phyloP scores from a whole-genome alignment of 2,329 filamentous ascomycete species.

The Fusarium sp. region DNA sequence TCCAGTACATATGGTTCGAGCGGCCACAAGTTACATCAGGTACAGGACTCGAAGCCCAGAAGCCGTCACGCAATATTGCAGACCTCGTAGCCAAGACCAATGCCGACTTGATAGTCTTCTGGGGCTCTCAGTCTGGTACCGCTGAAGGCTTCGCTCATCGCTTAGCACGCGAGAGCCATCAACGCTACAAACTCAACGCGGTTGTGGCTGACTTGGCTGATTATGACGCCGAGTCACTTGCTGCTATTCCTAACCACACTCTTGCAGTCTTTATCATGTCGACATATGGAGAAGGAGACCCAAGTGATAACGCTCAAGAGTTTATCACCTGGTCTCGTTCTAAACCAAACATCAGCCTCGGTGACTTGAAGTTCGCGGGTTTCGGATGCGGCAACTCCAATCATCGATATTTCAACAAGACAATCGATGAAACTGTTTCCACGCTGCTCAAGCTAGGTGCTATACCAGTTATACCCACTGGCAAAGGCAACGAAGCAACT shows the following conservation, averaged over 20 bases:
- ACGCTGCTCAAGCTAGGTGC: conserved; percentile 44
- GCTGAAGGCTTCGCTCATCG: conserved; percentile 91
- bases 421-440: conserved; percentile 45
- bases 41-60: conserved; percentile 40
- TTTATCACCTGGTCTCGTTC: conserved; percentile 45
- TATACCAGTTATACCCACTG: conserved; percentile 39
- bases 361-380: conserved; percentile 46
- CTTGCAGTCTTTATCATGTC: conserved; percentile 50
- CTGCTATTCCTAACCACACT: conserved; percentile 34
- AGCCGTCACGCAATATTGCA: conserved; percentile 57
- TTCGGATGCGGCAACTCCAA: conserved; percentile 54
- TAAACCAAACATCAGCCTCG: conserved; percentile 9
- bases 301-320: conserved; percentile 49
- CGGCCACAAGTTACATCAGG: conserved; percentile 53
- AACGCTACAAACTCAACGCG: conserved; percentile 86
- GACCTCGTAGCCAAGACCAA: conserved; percentile 44
- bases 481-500: conserved; percentile 47
- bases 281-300: conserved; percentile 54
- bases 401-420: conserved; percentile 52
- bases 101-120: conserved; percentile 86
- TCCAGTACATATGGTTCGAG: conserved; percentile 59
- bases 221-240: conserved; percentile 56
- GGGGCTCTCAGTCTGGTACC: conserved; percentile 92
- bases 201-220: conserved; percentile 73
- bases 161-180: conserved; percentile 87